Evolutionary conservation across 306 rosid species (phyloP), one percentile per base, ranked within the genome.

Genomic region (Citrullus mucosospermus): DNA sequence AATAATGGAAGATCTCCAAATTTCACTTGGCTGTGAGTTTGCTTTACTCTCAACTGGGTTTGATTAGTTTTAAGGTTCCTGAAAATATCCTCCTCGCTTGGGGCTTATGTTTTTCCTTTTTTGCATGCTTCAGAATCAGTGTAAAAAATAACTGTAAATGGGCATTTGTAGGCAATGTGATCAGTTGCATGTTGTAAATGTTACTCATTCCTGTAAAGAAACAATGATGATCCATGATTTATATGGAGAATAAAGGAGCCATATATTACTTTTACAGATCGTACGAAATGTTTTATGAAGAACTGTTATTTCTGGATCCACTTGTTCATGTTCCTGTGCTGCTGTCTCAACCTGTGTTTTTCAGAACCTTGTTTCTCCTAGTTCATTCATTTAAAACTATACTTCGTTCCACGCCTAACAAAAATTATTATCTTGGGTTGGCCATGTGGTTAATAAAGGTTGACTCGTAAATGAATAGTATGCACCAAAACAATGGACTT

Each of bases 1-100:
- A 80, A 70, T 15, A 78, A 78, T 14, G 65, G 77, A 59, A 79
- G 71, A 81, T 38, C 39, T 80, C 81, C 18, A 80, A 77, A 55
- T 73, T 78, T 81, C 81, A 57, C 68, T 51, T 69, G 78, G 48
- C 16, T 53, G 61, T 51, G 77, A 46, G 39, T 48, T 22, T 72
- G 77, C 59, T 46, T 48, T 30, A 51, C 78, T n/a, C 41, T 30
- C 34, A 44, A 10, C 53, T 56, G 67, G 59, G 59, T 72, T 48
- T 72, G 59, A 50, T 48, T 9, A 8, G 18, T 72, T 13, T 71
- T 39, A 48, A 72, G 20, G 60, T 30, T 25, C 43, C 8, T 0
- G 18, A 44, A 46, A 11, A 43, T 43, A 43, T 44, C 75, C 11
- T 70, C 74, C 44, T 66, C 72, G 17, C 72, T 66, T 38, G 28